Percentiles rank a stretch among this genome's conserved stretches.
Conservation (phyloP, 2,329 filamentous ascomycete species). For the Teratosphaeria pseudoeucalypti region DNA sequence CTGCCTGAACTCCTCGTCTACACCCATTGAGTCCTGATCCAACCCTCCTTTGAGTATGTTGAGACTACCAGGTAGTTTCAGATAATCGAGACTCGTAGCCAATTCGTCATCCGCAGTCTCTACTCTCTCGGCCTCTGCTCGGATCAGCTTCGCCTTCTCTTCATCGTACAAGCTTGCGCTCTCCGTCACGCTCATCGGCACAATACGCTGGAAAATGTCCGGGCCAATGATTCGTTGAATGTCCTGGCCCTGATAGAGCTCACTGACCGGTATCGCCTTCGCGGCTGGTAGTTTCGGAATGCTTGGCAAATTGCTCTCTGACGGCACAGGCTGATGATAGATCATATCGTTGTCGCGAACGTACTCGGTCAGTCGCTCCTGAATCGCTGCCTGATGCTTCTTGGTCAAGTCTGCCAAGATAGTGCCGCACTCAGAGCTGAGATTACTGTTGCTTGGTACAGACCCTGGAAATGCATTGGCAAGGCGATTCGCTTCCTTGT, state of each 20-base stretch:
- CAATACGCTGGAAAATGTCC: conserved; percentile 92
- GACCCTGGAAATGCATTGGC: conserved; percentile 73
- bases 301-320: conserved; percentile 67
- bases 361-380: conserved; percentile 67
- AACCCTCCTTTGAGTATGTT: conserved; percentile 88
- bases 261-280: conserved; percentile 93
- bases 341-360: conserved; percentile 96
- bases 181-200: conserved; percentile 91
- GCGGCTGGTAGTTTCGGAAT: conserved; percentile 89
- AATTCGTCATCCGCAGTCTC: conserved; percentile 91
- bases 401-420: conserved; percentile 73
- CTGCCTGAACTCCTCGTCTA: conserved; percentile 71
- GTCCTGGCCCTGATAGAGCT: conserved; percentile 92
- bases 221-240: conserved; percentile 95
- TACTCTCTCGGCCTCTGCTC: conserved; percentile 86
- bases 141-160: conserved; percentile 90
- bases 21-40: conserved; percentile 71
- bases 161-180: conserved; percentile 96
- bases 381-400: conserved; percentile 67
- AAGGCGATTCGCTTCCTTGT: conserved; percentile 65
- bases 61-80: conserved; percentile 68
- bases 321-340: conserved; percentile 85
- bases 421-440: conserved; percentile 66
- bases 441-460: conserved; percentile 69
- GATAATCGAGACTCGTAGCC: conserved; percentile 86